Evolutionary conservation across 2,329 filamentous ascomycete genomes (phyloP).

Genomic region (Mycosphaerella arachidis): DNA sequence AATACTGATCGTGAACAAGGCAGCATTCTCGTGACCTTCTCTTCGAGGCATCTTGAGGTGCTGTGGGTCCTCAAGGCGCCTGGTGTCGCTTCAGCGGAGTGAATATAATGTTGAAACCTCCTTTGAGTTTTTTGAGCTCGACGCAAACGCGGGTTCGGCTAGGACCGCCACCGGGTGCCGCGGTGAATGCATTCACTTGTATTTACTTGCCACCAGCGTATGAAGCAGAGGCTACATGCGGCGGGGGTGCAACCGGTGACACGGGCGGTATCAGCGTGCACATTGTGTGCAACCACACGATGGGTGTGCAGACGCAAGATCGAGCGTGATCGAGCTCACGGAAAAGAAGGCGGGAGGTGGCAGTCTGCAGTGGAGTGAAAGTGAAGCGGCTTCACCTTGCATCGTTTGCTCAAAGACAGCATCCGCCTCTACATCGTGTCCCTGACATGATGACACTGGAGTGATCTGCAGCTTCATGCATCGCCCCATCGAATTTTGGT

Average conservation of each 20-base stretch:
- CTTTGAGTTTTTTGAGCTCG: neutral
- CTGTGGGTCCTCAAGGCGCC: neutral
- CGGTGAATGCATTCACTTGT: conserved; percentile 1
- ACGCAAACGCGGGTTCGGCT: conserved; percentile 7
- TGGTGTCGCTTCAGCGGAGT: neutral
- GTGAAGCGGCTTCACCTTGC: conserved; percentile 1
- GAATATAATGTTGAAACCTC: neutral
- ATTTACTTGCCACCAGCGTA: neutral
- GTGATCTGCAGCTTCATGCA: neutral
- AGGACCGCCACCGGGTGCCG: conserved; percentile 2
- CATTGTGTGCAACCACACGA: conserved; percentile 6
- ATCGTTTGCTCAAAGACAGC: conserved; percentile 1
- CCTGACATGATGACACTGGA: conserved; percentile 1
- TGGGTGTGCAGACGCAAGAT: neutral
- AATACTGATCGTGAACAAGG: conserved; percentile 31
- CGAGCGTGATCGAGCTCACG: neutral
- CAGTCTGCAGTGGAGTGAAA: conserved; percentile 1
- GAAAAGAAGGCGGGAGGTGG: neutral
- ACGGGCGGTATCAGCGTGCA: neutral
- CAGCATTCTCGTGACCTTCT: conserved; percentile 24
- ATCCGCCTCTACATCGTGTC: neutral
- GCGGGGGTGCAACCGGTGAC: neutral
- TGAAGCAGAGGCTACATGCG: conserved; percentile 4
- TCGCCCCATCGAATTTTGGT: neutral
- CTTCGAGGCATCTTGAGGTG: conserved; percentile 19